A percentile compares a stretch with the other conserved stretches of the same genome.
Evolutionary conservation across 441 rosid genomes (phyloP).

Genomic region (Mallotus japonicus): DNA sequence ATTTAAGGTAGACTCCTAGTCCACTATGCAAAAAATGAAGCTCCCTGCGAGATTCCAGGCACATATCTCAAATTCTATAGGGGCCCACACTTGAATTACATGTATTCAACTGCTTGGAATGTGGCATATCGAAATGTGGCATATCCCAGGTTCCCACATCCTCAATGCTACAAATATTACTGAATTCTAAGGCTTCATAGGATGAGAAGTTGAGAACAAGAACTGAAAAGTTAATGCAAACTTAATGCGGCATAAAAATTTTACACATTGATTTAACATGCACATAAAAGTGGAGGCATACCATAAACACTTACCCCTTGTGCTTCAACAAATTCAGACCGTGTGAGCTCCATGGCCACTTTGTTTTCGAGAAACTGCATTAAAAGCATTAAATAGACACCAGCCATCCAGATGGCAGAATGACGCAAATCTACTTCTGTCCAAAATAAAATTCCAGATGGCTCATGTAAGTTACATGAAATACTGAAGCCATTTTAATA

Average conservation of each 20-base stretch:
- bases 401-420: conserved; percentile 95
- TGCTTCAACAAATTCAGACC: conserved; percentile 89
- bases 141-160: not conserved
- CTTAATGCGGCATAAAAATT: not conserved
- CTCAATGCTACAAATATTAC: not conserved
- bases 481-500: conserved; percentile 14
- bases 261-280: not conserved
- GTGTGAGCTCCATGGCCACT: conserved; percentile 93
- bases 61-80: not conserved
- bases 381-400: conserved; percentile 79
- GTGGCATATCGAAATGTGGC: not conserved
- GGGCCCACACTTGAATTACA: not conserved
- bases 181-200: not conserved
- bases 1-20: not conserved
- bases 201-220: not conserved
- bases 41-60: not conserved
- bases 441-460: conserved; percentile 28
- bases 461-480: conserved; percentile 16
- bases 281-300: not conserved
- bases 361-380: conserved; percentile 97
- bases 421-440: conserved; percentile 89
- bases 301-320: conserved; percentile 56
- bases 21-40: conserved; percentile 10
- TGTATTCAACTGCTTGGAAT: not conserved
- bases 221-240: conserved; percentile 1